Conservation (phyloP, 2,329 filamentous ascomycete species). For the Colletotrichum spaethianum region DNA sequence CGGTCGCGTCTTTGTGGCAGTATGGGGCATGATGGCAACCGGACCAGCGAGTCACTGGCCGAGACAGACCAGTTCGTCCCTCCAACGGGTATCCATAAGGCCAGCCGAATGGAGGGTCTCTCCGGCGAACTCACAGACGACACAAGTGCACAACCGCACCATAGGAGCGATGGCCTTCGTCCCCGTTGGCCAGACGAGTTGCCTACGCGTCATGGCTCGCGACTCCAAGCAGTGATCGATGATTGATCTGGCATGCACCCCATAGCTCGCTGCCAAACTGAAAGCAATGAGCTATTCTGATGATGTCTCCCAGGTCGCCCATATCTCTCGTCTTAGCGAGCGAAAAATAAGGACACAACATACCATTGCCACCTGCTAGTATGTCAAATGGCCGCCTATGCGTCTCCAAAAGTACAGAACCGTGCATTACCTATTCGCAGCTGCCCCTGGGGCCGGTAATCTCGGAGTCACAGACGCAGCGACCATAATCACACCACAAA, state of each 20-base stretch:
- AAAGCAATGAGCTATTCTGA: not conserved
- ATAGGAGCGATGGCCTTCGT: not conserved
- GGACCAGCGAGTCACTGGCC: not conserved
- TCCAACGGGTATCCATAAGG: not conserved
- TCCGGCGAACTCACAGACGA: slow-evolving; percentile 10
- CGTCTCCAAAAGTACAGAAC: not conserved
- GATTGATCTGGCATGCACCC: not conserved
- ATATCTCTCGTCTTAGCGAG: too few species aligned
- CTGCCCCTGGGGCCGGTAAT: slow-evolving; percentile 33
- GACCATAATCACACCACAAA: slow-evolving; percentile 39
- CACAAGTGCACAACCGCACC: not conserved
- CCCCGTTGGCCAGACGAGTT: not conserved
- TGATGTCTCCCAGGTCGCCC: not conserved
- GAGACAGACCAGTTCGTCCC: not conserved
- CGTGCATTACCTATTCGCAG: not conserved
- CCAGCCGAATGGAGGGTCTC: not conserved
- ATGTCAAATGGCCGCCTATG: not conserved
- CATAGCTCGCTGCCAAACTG: not conserved
- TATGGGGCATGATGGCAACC: not conserved
- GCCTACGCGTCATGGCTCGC: not conserved
- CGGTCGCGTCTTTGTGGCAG: slow-evolving; percentile 5
- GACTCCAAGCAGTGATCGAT: not conserved
- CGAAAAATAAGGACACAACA: not conserved
- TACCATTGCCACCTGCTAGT: not conserved
- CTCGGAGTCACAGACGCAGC: slow-evolving; percentile 17